Conservation (phyloP, 345 rosid genomes). For the Hibiscus syriacus region DNA sequence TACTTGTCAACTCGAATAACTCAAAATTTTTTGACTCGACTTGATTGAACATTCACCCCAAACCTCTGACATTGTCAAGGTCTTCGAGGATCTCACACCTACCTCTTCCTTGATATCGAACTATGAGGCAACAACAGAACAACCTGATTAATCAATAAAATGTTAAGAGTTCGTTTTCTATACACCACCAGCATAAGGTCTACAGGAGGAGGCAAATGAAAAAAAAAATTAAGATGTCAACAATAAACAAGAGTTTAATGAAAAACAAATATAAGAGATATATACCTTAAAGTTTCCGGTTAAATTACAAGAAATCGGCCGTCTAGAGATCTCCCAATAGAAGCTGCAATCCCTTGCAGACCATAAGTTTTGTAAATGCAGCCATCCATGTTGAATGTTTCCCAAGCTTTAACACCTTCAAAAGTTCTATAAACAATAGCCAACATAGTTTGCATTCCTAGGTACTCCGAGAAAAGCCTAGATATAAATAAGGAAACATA, state of each 20-base stretch:
- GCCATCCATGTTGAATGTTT: constrained; percentile 50
- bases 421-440: constrained; percentile 67
- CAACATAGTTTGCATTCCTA: constrained; percentile 73
- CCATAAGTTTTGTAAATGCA: constrained; percentile 49
- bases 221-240: too few relatives aligned
- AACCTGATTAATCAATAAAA: too few relatives aligned
- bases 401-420: constrained; percentile 49
- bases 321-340: constrained; percentile 54
- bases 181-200: too few relatives aligned
- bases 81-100: too few relatives aligned
- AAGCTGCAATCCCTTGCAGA: constrained; percentile 69
- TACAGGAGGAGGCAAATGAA: constrained; percentile 19
- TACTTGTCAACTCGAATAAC: too few relatives aligned
- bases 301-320: constrained; percentile 66
- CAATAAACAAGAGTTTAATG: too few relatives aligned
- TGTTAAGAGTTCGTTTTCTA: too few relatives aligned
- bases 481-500: constrained; percentile 15
- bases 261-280: constrained; percentile 6
- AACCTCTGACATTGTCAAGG: too few relatives aligned
- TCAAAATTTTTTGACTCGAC: too few relatives aligned
- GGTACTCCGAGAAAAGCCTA: constrained; percentile 72
- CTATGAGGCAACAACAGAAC: too few relatives aligned
- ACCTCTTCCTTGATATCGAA: too few relatives aligned
- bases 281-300: constrained; percentile 76
- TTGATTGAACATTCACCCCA: too few relatives aligned